phyloP scores from a whole-genome alignment of 345 rosid genomes.

The Microcos paniculata region DNA sequence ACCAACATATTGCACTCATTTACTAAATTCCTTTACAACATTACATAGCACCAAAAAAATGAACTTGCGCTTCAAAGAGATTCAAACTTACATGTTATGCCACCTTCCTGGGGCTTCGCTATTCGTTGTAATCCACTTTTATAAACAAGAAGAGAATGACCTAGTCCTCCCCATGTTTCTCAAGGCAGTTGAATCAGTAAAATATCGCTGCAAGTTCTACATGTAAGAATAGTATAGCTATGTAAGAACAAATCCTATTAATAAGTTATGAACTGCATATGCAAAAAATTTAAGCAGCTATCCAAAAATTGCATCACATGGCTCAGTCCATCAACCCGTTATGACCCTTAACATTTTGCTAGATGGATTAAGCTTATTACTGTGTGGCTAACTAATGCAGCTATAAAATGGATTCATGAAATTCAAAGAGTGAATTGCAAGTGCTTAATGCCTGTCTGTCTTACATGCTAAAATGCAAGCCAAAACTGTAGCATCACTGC shows the following conservation, averaged over 20 bases:
- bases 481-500: neutral
- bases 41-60: neutral
- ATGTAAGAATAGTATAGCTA: neutral
- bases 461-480: too few relatives aligned
- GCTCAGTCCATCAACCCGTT: neutral
- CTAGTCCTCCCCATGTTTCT: constrained; percentile 95
- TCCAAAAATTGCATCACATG: neutral
- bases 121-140: too few relatives aligned
- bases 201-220: constrained; percentile 67
- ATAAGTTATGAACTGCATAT: neutral
- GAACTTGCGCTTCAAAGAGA: neutral
- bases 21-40: neutral
- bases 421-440: too few relatives aligned
- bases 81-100: too few relatives aligned
- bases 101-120: too few relatives aligned
- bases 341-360: too few relatives aligned
- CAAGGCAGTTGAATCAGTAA: constrained; percentile 91
- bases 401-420: neutral
- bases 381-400: neutral
- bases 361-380: neutral
- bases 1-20: too few relatives aligned
- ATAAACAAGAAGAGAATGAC: constrained; percentile 95
- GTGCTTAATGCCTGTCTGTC: too few relatives aligned
- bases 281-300: neutral
- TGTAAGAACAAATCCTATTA: too few relatives aligned